Evolutionary conservation across 345 rosid species (phyloP).

Genomic region (Sisymbrium altissimum): DNA sequence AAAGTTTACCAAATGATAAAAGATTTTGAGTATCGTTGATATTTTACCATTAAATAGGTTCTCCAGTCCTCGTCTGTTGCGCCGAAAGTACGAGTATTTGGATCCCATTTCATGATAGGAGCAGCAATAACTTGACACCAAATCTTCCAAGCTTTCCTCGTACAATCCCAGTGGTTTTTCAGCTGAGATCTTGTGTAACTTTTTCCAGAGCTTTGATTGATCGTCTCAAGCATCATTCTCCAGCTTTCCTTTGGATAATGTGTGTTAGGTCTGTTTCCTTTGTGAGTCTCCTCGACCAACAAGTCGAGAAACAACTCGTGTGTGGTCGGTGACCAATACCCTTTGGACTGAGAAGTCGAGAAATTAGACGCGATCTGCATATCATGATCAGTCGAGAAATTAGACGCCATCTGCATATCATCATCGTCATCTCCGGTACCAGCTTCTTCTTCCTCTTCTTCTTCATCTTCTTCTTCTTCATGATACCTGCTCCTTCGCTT

Average conservation of each 20-base stretch:
- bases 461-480: not conserved
- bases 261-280: constrained; percentile 38
- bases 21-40: not conserved
- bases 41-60: constrained; percentile 29
- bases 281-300: constrained; percentile 37
- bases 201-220: constrained; percentile 36
- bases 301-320: constrained; percentile 44
- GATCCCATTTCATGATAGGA: constrained; percentile 51
- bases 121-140: constrained; percentile 43
- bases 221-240: constrained; percentile 35
- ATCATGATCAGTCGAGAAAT: constrained; percentile 19
- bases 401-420: constrained; percentile 20
- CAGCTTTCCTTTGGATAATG: constrained; percentile 44
- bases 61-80: constrained; percentile 45
- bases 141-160: constrained; percentile 47
- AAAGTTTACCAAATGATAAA: not conserved
- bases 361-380: constrained; percentile 24
- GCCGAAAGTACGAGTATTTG: constrained; percentile 30
- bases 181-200: constrained; percentile 35
- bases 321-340: constrained; percentile 39
- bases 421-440: constrained; percentile 24
- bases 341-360: constrained; percentile 19
- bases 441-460: constrained; percentile 12
- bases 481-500: not conserved
- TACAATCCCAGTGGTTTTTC: constrained; percentile 43